Conservation (phyloP, 2,329 filamentous ascomycete genomes). For the Neofusicoccum ribis region DNA sequence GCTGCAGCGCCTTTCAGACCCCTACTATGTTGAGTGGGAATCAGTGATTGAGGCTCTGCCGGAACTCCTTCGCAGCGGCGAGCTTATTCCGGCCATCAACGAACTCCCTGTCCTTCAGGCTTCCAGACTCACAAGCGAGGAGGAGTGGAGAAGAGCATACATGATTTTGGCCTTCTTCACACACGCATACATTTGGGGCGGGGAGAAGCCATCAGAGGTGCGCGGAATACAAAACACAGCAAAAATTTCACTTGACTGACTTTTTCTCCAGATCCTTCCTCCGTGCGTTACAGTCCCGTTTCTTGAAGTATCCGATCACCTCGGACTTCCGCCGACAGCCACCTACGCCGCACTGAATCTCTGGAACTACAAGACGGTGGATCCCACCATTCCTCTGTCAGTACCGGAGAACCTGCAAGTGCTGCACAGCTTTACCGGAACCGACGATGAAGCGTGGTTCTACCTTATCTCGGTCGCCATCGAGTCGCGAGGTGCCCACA, state of each 20-base stretch:
- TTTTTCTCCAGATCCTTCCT: constrained; percentile 28
- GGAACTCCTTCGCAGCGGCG: constrained; percentile 70
- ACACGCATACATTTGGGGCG: constrained; percentile 81
- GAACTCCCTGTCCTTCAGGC: constrained; percentile 74
- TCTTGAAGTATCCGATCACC: constrained; percentile 30
- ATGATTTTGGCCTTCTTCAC: constrained; percentile 69
- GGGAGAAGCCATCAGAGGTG: constrained; percentile 68
- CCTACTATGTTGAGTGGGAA: constrained; percentile 90
- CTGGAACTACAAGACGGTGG: constrained; percentile 32
- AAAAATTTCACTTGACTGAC: neutral
- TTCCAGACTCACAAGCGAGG: constrained; percentile 68
- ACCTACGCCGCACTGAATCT: constrained; percentile 37
- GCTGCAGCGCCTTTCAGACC: constrained; percentile 70
- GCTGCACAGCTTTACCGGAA: constrained; percentile 34
- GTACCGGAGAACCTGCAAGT: constrained; percentile 33
- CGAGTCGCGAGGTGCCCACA: constrained; percentile 51
- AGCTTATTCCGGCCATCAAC: constrained; percentile 71
- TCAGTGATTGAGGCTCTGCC: constrained; percentile 74
- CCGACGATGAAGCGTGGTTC: constrained; percentile 44
- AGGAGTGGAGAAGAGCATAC: constrained; percentile 83
- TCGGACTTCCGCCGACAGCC: constrained; percentile 36
- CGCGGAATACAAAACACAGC: constrained; percentile 19
- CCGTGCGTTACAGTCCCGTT: constrained; percentile 34
- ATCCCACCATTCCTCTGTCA: constrained; percentile 26
- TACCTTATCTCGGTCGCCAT: constrained; percentile 55